Evolutionary conservation across 768 basidiomycete genomes (phyloP), one percentile per base, ranked within the genome.

Genomic region (Serendipita indica): DNA sequence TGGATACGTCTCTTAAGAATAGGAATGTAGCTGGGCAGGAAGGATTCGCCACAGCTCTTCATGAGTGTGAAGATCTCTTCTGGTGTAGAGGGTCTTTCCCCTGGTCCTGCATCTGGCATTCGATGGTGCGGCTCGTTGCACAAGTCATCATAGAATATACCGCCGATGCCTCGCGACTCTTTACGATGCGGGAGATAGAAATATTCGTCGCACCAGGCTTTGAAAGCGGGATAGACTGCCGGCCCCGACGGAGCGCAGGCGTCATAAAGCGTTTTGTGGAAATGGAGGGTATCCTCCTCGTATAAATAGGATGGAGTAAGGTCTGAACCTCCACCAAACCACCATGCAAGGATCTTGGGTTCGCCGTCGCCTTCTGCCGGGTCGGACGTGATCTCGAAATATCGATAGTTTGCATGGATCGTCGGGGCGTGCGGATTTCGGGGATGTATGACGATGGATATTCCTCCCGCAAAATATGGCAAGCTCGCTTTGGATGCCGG

Each of bases 271-370:
- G 83, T 83, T 16, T 66, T 62, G 73, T 99, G 96, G 73, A 98
- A 99, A 68, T 92, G 89, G 20, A 69, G 66, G 10, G 81, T 89
- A 68, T 98, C 96, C 59, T 86, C 86, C 59, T 83, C 81, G 72
- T 83, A 89, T 16, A 98, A 79, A 70, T 97, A 97, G 2, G 85
- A 84, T 1, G 94, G 94, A 0, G 96, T 99, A 32, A 98, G 77
- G 69, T 99, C 94, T 4, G 82, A 83, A 4, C 94, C 94, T 33
- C 96, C 96, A 18, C 96, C 94, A 67, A 98, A 99, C 96, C 94
- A 99, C 92, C 93, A 97, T 27, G 91, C 83, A 39, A 92, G 71
- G 18, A 88, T 71, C 22, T 66, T 67, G 5, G 64, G 57, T 14
- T 67, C 64, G 32, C 65, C 70, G 32, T 65, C 60, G 27, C 63